These are phyloP conservation scores for Tetrapisispora arboricola DNA, from an alignment of 805 yeast species.

Conservation along the genomic window DNA sequence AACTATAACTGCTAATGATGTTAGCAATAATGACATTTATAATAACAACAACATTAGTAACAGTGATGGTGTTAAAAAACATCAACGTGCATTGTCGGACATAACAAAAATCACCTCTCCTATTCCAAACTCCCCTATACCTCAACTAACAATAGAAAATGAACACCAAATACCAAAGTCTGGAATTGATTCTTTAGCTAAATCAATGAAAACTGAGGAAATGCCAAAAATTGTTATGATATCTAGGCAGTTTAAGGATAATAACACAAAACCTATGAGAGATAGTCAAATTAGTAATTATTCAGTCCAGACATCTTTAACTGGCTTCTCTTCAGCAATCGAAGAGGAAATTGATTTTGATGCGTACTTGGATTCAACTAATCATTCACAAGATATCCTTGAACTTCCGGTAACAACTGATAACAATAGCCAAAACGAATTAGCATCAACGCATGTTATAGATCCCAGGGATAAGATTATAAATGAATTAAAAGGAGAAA, in stretches of 20 bases:
- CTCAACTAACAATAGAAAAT: background rate
- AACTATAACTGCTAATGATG: too few species aligned
- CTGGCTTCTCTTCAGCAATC: background rate
- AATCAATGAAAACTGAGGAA: background rate
- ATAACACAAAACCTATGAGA: background rate
- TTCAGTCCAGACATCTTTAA: background rate
- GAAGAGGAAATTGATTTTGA: conserved; percentile 3
- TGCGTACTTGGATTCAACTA: background rate
- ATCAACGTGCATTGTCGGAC: conserved; percentile 3
- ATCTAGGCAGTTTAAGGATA: background rate
- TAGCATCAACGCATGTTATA: background rate
- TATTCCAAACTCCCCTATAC: background rate
- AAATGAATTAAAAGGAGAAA: conserved; percentile 32
- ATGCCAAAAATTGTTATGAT: conserved; percentile 2
- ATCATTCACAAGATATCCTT: conserved; percentile 8
- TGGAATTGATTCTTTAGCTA: background rate
- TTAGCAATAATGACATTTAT: background rate
- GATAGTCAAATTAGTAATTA: background rate
- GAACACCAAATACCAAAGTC: background rate
- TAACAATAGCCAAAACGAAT: conserved; percentile 28
- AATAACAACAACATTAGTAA: background rate
- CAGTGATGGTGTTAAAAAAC: background rate
- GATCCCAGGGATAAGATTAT: conserved; percentile 30
- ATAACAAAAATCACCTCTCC: conserved; percentile 1
- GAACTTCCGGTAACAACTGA: conserved; percentile 40